Evolutionary conservation across 31 red algal genomes (phyloP).

Genomic region (Odonthalia washingtoniensis): DNA sequence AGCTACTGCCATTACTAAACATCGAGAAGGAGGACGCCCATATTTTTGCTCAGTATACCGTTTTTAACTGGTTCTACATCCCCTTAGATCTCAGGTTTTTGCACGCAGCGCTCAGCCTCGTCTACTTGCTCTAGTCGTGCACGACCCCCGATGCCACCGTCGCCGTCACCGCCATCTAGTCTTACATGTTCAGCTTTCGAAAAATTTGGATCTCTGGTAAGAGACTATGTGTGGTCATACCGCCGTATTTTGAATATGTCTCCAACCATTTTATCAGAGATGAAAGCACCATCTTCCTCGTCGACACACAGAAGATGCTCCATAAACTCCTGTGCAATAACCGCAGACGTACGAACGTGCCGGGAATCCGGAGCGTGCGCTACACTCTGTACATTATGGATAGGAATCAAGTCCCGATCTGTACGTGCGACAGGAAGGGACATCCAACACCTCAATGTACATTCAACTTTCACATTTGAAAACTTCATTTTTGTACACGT

Average conservation of each 20-base stretch:
- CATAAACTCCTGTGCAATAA: conserved; percentile 32
- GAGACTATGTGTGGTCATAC: conserved; percentile 27
- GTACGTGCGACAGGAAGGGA: conserved; percentile 64
- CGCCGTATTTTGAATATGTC: conserved; percentile 56
- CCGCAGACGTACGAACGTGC: conserved; percentile 56
- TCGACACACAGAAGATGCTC: conserved; percentile 47
- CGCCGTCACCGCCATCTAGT: conserved; percentile 65
- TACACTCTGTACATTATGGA: conserved; percentile 59
- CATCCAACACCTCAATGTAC: conserved; percentile 62
- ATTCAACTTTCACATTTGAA: conserved; percentile 68
- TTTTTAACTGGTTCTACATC: conserved; percentile 45
- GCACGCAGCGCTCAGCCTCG: conserved; percentile 34
- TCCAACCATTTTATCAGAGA: conserved; percentile 39
- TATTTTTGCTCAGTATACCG: conserved; percentile 38
- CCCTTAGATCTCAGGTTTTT: conserved; percentile 49
- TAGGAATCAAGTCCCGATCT: conserved; percentile 58
- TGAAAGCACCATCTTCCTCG: conserved; percentile 25
- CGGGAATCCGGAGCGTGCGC: conserved; percentile 40
- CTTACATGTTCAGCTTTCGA: conserved; percentile 56
- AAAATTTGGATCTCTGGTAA: conserved; percentile 50
- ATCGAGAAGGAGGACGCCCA: conserved; percentile 51
- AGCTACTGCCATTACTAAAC: conserved; percentile 34
- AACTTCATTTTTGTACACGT: too few species aligned
- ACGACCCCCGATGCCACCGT: conserved; percentile 60
- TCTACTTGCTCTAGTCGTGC: conserved; percentile 51